Conservation (phyloP, 768 basidiomycete species). For the Fomitopsis serialis region DNA sequence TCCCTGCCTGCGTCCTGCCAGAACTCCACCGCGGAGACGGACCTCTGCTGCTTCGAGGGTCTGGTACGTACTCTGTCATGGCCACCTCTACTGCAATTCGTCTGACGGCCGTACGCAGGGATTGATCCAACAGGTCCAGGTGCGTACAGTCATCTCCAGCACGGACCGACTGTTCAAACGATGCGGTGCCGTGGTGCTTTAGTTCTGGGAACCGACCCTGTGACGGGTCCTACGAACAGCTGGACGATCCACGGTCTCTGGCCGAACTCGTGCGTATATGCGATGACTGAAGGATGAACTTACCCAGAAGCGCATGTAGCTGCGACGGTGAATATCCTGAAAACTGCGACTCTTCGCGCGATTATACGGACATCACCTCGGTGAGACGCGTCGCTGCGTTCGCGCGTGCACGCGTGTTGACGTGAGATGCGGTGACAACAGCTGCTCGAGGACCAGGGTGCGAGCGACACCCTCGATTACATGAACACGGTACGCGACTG, state of each 20-base stretch:
- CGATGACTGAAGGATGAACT: background rate
- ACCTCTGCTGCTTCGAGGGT: conserved; percentile 51
- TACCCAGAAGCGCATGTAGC: conserved; percentile 32
- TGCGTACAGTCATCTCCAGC: too few species aligned
- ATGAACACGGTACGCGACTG: conserved; percentile 35
- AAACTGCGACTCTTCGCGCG: conserved; percentile 37
- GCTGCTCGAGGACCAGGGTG: conserved; percentile 55
- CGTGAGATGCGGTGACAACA: conserved; percentile 18
- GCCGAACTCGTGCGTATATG: conserved; percentile 50
- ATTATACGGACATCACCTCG: conserved; percentile 37
- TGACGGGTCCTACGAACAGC: conserved; percentile 56
- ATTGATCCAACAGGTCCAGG: conserved; percentile 52
- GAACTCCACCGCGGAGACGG: conserved; percentile 37
- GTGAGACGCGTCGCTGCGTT: conserved; percentile 22
- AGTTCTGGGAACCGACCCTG: conserved; percentile 61
- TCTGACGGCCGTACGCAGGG: conserved; percentile 39
- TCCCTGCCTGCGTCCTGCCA: conserved; percentile 49
- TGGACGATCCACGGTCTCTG: conserved; percentile 78
- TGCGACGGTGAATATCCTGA: conserved; percentile 42
- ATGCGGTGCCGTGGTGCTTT: background rate
- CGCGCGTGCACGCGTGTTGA: background rate
- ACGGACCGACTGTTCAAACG: background rate
- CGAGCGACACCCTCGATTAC: conserved; percentile 50
- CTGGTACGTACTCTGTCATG: background rate
- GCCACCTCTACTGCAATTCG: background rate